Conservation (phyloP, 345 rosid species). For the Acer yangbiense region DNA sequence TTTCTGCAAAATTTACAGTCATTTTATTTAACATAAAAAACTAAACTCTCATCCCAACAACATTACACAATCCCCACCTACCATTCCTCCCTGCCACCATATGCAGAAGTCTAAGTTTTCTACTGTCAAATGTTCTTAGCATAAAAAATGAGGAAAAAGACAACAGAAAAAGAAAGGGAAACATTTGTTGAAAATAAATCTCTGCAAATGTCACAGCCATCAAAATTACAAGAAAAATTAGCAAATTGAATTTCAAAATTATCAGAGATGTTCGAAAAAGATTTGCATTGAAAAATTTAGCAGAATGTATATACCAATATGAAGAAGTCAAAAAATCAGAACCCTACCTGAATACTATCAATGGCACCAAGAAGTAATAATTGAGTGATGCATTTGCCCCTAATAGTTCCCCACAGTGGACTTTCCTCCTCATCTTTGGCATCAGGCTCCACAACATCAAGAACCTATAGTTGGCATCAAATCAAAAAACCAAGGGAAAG, state of each 20-base stretch:
- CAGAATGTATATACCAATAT: neutral
- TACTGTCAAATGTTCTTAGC: neutral
- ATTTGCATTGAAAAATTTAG: neutral
- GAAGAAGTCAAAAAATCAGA: slow-evolving; percentile 1
- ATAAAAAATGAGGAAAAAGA: neutral
- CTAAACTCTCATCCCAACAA: neutral
- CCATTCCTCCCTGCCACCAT: neutral
- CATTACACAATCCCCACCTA: neutral
- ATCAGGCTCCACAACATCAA: slow-evolving; percentile 55
- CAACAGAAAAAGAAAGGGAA: neutral
- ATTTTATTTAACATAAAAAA: slow-evolving; percentile 13
- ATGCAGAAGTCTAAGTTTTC: neutral
- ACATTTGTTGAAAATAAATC: neutral
- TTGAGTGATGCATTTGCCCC: slow-evolving; percentile 94
- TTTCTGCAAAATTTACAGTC: slow-evolving; percentile 53
- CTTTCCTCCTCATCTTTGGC: slow-evolving; percentile 72
- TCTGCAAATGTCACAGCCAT: neutral
- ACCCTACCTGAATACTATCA: slow-evolving; percentile 77
- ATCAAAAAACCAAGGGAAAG: slow-evolving; percentile 15
- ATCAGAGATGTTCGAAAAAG: slow-evolving; percentile 1
- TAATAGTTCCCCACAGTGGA: slow-evolving; percentile 65
- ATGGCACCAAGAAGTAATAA: slow-evolving; percentile 81
- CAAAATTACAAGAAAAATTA: neutral
- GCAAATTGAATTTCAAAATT: neutral
- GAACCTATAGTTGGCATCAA: slow-evolving; percentile 45